Percentiles rank a stretch among this genome's conserved stretches.
phyloP scores from a whole-genome alignment of 2,329 filamentous ascomycete genomes.

The Thermoascus crustaceus region DNA sequence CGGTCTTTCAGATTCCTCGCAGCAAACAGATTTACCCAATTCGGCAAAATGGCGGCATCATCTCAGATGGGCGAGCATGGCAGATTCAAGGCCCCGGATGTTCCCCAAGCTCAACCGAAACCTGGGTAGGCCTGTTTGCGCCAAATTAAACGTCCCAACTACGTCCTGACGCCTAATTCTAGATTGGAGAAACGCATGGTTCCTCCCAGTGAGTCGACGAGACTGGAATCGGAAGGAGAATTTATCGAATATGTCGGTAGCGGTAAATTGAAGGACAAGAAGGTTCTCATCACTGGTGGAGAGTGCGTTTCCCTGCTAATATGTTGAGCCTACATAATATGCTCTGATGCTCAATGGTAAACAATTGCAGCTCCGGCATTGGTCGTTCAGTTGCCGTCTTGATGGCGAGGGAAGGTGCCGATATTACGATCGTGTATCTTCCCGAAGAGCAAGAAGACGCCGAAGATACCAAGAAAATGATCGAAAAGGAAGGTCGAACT shows the following conservation, averaged over 20 bases:
- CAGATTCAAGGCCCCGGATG: conserved; percentile 15
- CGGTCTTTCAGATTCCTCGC: background rate
- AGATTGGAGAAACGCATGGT: conserved; percentile 18
- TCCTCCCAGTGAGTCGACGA: conserved; percentile 26
- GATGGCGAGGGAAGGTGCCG: conserved; percentile 51
- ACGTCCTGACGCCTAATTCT: background rate
- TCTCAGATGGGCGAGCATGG: conserved; percentile 18
- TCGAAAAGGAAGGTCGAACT: conserved; percentile 43
- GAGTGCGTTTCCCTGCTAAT: conserved; percentile 35
- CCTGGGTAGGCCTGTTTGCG: conserved; percentile 16
- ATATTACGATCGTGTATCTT: conserved; percentile 49
- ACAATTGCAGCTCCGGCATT: conserved; percentile 46
- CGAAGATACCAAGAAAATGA: conserved; percentile 44
- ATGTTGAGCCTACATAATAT: background rate
- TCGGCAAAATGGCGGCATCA: conserved; percentile 12
- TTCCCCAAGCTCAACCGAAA: conserved; percentile 18
- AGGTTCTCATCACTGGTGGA: conserved; percentile 49
- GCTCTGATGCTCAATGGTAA: no score
- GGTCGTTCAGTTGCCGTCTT: conserved; percentile 48
- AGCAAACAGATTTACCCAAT: background rate
- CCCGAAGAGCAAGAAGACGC: conserved; percentile 51
- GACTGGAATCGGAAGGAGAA: conserved; percentile 18
- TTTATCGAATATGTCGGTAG: conserved; percentile 37
- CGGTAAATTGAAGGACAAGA: conserved; percentile 43
- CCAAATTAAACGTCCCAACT: background rate